Conservation (phyloP, 164 flowering plant genomes). For the Warburgia ugandensis region DNA sequence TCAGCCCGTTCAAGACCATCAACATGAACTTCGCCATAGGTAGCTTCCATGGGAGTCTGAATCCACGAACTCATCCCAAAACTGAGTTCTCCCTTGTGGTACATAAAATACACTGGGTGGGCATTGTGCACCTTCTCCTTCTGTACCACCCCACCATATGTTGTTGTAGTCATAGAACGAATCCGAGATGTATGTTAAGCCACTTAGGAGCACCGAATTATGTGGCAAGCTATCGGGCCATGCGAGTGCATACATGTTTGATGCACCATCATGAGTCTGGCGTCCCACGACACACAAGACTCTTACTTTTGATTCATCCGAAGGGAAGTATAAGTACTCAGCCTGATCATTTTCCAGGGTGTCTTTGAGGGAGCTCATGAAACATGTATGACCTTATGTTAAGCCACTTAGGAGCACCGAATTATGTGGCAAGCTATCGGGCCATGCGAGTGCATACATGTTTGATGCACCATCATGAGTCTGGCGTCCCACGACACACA, state of each 20-base stretch:
- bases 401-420: constrained; percentile 47
- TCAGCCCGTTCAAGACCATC: constrained; percentile 32
- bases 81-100: constrained; percentile 73
- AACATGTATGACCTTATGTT: constrained; percentile 34
- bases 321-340: constrained; percentile 43
- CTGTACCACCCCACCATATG: constrained; percentile 73
- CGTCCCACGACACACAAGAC: constrained; percentile 58
- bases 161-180: constrained; percentile 65
- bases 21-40: constrained; percentile 25
- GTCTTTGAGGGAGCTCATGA: constrained; percentile 39
- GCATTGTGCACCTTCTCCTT: constrained; percentile 27
- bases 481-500: constrained; percentile 63
- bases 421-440: constrained; percentile 44
- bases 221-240: constrained; percentile 56
- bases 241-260: constrained; percentile 68
- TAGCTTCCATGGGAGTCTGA: constrained; percentile 36
- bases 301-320: constrained; percentile 46
- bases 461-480: constrained; percentile 61
- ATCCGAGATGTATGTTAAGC: constrained; percentile 61
- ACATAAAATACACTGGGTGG: constrained; percentile 59
- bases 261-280: constrained; percentile 55
- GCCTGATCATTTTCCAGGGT: constrained; percentile 19
- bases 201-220: constrained; percentile 41
- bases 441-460: constrained; percentile 70
- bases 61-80: constrained; percentile 47